These are phyloP conservation scores for Cladosporium sp. DNA, from an alignment of 2,329 filamentous ascomycete genomes.

Conservation along the genomic window DNA sequence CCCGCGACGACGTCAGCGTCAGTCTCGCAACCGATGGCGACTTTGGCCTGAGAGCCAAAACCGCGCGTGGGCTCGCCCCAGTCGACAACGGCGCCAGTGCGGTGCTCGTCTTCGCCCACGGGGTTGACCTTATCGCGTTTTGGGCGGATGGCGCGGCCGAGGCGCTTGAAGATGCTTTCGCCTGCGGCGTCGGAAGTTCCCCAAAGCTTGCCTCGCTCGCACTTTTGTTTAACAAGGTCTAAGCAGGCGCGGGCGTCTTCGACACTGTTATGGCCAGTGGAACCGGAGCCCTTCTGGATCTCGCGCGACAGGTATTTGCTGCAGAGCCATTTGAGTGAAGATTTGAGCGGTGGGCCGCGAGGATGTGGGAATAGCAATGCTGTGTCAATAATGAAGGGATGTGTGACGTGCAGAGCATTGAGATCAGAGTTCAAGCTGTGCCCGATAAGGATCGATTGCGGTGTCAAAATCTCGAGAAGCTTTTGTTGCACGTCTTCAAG, in stretches of 20 bases:
- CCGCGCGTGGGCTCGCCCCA: slow-evolving; percentile 77
- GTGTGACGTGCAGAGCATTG: slow-evolving; percentile 79
- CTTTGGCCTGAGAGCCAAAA: slow-evolving; percentile 58
- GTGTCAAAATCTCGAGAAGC: slow-evolving; percentile 71
- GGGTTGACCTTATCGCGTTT: slow-evolving; percentile 43
- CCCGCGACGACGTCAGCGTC: slow-evolving; percentile 61
- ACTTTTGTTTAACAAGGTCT: slow-evolving; percentile 92
- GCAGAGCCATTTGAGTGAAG: slow-evolving; percentile 83
- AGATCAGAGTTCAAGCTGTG: slow-evolving; percentile 84
- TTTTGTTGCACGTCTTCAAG: slow-evolving; percentile 79
- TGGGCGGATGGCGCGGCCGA: slow-evolving; percentile 54
- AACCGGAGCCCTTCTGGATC: slow-evolving; percentile 77
- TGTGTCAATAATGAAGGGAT: slow-evolving; percentile 93
- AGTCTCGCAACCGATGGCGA: slow-evolving; percentile 58
- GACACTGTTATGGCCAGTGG: slow-evolving; percentile 81
- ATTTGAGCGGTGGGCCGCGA: slow-evolving; percentile 84
- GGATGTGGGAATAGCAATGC: slow-evolving; percentile 87
- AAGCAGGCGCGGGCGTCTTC: slow-evolving; percentile 91
- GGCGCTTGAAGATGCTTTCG: slow-evolving; percentile 86
- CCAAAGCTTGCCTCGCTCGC: slow-evolving; percentile 87
- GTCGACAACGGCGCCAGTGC: slow-evolving; percentile 77
- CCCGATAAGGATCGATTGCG: slow-evolving; percentile 73
- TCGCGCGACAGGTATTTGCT: slow-evolving; percentile 83
- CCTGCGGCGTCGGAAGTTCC: slow-evolving; percentile 75
- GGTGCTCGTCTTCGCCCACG: slow-evolving; percentile 47